Evolutionary conservation across 164 flowering plant genomes (phyloP), one percentile per base, ranked within the genome.

Genomic region (Buxus sempervirens): DNA sequence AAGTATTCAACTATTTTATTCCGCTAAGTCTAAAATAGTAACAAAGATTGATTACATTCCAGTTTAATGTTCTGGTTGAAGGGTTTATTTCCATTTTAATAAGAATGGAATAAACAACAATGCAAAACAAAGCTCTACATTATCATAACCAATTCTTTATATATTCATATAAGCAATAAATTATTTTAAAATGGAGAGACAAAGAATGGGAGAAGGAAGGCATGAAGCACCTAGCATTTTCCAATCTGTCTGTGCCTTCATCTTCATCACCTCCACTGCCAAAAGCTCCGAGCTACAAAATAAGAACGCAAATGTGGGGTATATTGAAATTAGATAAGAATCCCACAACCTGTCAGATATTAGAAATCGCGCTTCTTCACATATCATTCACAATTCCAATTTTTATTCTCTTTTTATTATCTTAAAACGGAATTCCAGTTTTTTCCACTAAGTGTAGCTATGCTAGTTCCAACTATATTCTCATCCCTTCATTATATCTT

Each of bases 201-300:
- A 32, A 18, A 22, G 28, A n/a, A 55, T 51, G 9, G 26, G 23
- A 7, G 49, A 15, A n/a, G 12, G 45, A n/a, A n/a, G 38, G 10
- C 49, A 62, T 61, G 54, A 51, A 57, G 58, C 54, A 90, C 96
- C 90, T 84, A 9, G 83, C 77, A 74, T 64, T 78, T 60, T 67
- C 84, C 69, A 78, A 62, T 49, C 75, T 42, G 18, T 64, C 75
- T 3, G 14, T 55, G 0, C 64, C 86, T 42, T 80, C 85, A 56
- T 75, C 81, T 6, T 66, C 87, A 28, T 66, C 77, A 13, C 70
- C 83, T 41, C 62, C 81, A 41, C 58, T 69, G 21, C 65, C 85
- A 68, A 83, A 77, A 32, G 58, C 73, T 41, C 77, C 88, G 65
- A 80, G 76, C 85, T 79, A 68, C 62, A 62, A 23, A 42, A 21